Percentiles rank a stretch among this genome's conserved stretches.
Evolutionary conservation across 176 grass and related monocot genomes (phyloP).

Genomic region (Oryza nivara): DNA sequence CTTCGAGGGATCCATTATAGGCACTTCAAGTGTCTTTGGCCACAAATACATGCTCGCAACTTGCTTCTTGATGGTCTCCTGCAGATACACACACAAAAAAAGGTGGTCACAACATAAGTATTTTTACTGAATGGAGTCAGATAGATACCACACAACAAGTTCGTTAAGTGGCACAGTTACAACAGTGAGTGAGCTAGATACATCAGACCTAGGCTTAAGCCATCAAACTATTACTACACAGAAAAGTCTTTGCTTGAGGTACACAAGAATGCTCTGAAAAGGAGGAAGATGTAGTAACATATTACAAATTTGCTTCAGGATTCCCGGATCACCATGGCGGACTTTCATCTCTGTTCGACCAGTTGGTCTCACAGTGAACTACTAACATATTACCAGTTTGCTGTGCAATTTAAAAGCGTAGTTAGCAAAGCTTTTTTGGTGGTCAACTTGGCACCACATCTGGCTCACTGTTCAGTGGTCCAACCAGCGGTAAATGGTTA

Average conservation of each 20-base stretch:
- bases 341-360: too few relatives aligned
- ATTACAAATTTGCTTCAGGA: background rate
- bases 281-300: slow-evolving; percentile 10
- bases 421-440: too few relatives aligned
- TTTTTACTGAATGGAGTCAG: slow-evolving; percentile 10
- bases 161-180: background rate
- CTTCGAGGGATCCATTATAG: slow-evolving; percentile 88
- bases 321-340: too few relatives aligned
- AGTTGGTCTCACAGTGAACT: too few relatives aligned
- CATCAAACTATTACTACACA: too few relatives aligned
- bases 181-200: background rate
- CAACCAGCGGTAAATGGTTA: too few relatives aligned
- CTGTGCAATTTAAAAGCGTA: background rate
- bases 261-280: background rate
- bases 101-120: slow-evolving; percentile 27
- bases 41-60: slow-evolving; percentile 93
- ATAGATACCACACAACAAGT: background rate
- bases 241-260: too few relatives aligned
- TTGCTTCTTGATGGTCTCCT: slow-evolving; percentile 93
- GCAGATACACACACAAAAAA: slow-evolving; percentile 36
- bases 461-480: too few relatives aligned
- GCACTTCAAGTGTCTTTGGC: slow-evolving; percentile 87
- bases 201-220: too few relatives aligned
- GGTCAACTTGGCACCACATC: too few relatives aligned
- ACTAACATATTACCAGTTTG: background rate